Percentiles rank a stretch among this genome's conserved stretches.
phyloP scores from a whole-genome alignment of 2,329 filamentous ascomycete species.

The Zasmidium angulare region DNA sequence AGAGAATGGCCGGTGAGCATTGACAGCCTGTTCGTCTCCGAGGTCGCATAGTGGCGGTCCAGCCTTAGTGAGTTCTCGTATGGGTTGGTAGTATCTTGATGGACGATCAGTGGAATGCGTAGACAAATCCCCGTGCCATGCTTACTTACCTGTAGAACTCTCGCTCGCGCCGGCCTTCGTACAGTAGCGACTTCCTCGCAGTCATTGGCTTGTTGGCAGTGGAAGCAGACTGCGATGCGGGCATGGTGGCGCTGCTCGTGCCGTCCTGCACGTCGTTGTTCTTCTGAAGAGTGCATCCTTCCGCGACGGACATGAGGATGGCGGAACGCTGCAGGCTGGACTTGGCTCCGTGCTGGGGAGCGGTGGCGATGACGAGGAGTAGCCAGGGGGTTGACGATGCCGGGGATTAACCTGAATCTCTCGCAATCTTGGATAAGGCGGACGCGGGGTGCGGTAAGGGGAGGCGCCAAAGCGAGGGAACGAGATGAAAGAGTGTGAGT shows the following conservation, averaged over 20 bases:
- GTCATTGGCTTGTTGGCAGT: conserved; percentile 6
- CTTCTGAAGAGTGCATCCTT: not conserved
- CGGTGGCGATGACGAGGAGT: not conserved
- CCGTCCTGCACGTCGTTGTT: not conserved
- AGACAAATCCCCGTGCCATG: not conserved
- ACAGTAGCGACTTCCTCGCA: conserved; percentile 18
- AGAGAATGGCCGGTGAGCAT: conserved; percentile 26
- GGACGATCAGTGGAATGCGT: too few relatives aligned
- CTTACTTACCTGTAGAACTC: conserved; percentile 31
- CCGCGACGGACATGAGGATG: not conserved
- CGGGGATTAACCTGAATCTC: not conserved
- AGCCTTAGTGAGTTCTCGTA: conserved; percentile 26
- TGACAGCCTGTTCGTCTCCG: conserved; percentile 20
- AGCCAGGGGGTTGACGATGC: not conserved
- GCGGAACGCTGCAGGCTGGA: not conserved
- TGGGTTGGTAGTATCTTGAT: conserved; percentile 30
- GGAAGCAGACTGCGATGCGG: conserved; percentile 4
- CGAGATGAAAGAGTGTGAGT: not conserved
- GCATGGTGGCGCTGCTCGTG: conserved; percentile 9
- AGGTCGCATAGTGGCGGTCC: conserved; percentile 30
- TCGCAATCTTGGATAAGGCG: not conserved
- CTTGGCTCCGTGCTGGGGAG: not conserved
- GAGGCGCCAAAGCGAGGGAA: not conserved
- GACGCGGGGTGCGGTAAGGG: not conserved
- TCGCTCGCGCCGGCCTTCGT: conserved; percentile 30